These are phyloP conservation scores for Straminergon stramineum DNA, from an alignment of 225 moss, liverwort and hornwort species.

Conservation along the genomic window DNA sequence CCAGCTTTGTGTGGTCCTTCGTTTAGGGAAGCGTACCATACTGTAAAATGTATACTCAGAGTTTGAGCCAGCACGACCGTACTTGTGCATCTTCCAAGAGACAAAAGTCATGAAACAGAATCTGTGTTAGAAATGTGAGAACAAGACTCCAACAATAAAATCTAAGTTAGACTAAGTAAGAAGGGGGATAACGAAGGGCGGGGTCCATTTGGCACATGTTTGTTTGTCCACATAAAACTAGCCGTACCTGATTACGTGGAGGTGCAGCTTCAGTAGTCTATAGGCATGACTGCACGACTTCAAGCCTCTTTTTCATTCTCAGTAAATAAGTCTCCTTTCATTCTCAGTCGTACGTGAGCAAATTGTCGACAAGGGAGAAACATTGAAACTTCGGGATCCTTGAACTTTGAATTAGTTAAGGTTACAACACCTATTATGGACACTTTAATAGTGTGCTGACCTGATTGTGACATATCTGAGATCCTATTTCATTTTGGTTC, in stretches of 20 bases:
- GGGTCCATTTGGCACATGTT: not conserved
- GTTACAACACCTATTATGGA: too few relatives aligned
- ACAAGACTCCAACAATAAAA: not conserved
- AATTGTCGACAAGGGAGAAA: not conserved
- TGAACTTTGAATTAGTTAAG: not conserved
- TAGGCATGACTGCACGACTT: not conserved
- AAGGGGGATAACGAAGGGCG: not conserved
- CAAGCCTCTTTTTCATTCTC: not conserved
- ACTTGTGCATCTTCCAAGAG: not conserved
- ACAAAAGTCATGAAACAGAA: not conserved
- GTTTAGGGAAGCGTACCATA: too few relatives aligned
- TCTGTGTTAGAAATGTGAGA: not conserved
- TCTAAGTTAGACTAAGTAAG: not conserved
- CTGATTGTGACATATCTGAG: not conserved
- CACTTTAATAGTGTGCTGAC: not conserved
- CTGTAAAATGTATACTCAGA: not conserved
- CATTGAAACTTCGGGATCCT: not conserved
- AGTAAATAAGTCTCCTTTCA: not conserved
- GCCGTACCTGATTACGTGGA: not conserved
- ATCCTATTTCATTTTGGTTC: not conserved
- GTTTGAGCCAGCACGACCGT: not conserved
- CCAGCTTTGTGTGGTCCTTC: not conserved
- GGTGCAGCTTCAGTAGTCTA: not conserved
- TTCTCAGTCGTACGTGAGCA: not conserved
- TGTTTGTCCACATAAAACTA: not conserved